Evolutionary conservation across 176 grass and related monocot genomes (phyloP).

Genomic region (Carex parvula): DNA sequence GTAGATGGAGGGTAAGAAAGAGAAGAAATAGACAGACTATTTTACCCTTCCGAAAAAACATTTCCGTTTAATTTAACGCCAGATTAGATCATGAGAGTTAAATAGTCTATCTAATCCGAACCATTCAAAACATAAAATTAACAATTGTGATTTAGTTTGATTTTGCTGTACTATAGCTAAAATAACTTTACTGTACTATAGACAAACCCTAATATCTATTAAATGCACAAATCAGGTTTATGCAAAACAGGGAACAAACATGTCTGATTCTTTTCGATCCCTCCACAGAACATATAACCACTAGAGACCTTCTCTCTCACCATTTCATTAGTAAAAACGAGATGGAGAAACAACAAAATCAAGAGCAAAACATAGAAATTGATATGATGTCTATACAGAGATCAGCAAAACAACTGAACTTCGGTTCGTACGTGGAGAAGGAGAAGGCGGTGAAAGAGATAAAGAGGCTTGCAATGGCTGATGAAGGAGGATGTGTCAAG

Average conservation of each 20-base stretch:
- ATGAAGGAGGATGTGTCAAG: conserved; percentile 15
- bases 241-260: not conserved
- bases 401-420: conserved; percentile 21
- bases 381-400: conserved; percentile 8
- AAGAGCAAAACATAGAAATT: not conserved
- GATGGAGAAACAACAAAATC: not conserved
- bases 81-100: too few relatives aligned
- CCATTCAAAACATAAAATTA: too few relatives aligned
- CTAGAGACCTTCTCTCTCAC: not conserved
- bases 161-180: too few relatives aligned
- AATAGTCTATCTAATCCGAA: too few relatives aligned
- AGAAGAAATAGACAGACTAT: too few relatives aligned
- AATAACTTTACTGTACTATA: too few relatives aligned
- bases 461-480: conserved; percentile 10
- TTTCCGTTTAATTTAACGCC: too few relatives aligned
- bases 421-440: conserved; percentile 18
- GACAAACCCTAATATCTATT: too few relatives aligned
- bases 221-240: conserved; percentile 8
- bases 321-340: not conserved
- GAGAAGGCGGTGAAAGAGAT: not conserved
- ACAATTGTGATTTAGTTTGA: too few relatives aligned
- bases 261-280: conserved; percentile 10
- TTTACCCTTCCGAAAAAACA: too few relatives aligned
- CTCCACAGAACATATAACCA: not conserved
- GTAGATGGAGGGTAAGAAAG: too few relatives aligned